Conservation (phyloP, 2,329 filamentous ascomycete genomes). For the Blumeriella jaapii region DNA sequence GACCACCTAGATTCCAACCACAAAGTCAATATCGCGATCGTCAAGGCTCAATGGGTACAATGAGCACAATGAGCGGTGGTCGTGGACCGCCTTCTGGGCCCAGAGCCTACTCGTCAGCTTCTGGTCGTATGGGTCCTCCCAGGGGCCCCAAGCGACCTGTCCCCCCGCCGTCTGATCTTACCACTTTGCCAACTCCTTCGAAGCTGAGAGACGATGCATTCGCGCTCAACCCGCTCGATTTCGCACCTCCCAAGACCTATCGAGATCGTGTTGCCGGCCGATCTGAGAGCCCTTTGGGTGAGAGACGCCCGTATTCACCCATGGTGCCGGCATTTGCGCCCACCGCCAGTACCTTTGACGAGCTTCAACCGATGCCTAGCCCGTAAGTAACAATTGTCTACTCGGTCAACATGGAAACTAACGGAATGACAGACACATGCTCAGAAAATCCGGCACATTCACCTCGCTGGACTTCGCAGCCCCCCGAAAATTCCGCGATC, state of each 20-base stretch:
- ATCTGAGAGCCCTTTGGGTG: conserved; percentile 51
- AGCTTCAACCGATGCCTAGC: conserved; percentile 75
- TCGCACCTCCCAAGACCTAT: conserved; percentile 65
- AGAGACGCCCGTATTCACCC: conserved; percentile 63
- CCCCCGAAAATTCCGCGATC: conserved; percentile 59
- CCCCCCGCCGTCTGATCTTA: conserved; percentile 64
- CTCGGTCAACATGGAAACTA: conserved; percentile 17
- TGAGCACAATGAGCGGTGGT: conserved; percentile 24
- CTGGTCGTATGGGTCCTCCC: conserved; percentile 28
- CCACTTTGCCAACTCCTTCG: conserved; percentile 71
- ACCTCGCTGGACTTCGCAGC: conserved; percentile 73
- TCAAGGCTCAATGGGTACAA: conserved; percentile 39
- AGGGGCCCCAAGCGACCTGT: conserved; percentile 38
- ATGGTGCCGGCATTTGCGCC: conserved; percentile 64
- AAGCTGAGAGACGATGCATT: conserved; percentile 76
- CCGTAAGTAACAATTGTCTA: conserved; percentile 53
- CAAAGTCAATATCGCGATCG: conserved; percentile 29
- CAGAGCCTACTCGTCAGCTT: conserved; percentile 54
- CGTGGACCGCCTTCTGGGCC: conserved; percentile 33
- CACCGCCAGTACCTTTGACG: conserved; percentile 73
- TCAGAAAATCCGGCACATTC: conserved; percentile 69
- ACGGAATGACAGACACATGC: conserved; percentile 42
- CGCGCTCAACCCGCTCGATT: conserved; percentile 60
- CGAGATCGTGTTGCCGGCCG: conserved; percentile 59
- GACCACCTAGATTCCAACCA: conserved; percentile 27